Evolutionary conservation across 192 early-diverging fungal species (phyloP).

Genomic region (Rhizophagus prolifer): DNA sequence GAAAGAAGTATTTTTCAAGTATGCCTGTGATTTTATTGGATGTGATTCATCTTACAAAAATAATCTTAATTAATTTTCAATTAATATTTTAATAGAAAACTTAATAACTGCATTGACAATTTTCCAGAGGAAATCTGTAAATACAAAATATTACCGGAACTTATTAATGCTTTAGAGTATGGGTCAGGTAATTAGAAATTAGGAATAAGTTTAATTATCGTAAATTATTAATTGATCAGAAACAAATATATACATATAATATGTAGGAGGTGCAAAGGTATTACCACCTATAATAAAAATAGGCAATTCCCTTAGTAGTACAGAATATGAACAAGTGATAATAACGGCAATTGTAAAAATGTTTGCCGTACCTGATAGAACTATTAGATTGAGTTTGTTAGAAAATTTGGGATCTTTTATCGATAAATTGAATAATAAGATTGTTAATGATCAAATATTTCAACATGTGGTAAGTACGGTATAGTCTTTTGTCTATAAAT

Average conservation of each 20-base stretch:
- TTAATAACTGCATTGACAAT: constrained; percentile 68
- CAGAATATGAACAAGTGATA: constrained; percentile 73
- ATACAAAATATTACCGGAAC: constrained; percentile 91
- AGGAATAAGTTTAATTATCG: background rate
- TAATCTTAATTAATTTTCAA: background rate
- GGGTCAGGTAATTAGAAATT: constrained; percentile 53
- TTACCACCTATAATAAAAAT: constrained; percentile 83
- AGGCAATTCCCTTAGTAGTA: constrained; percentile 64
- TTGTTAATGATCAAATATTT: constrained; percentile 81
- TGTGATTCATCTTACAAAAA: background rate
- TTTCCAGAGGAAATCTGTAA: constrained; percentile 84
- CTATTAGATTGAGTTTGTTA: constrained; percentile 79
- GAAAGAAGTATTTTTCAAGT: constrained; percentile 75
- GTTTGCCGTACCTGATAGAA: constrained; percentile 85
- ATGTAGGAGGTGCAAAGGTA: constrained; percentile 64
- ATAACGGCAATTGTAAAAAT: constrained; percentile 76
- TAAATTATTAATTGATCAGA: background rate
- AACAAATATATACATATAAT: background rate
- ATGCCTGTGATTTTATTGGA: background rate
- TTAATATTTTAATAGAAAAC: constrained; percentile 48
- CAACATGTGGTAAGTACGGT: constrained; percentile 67
- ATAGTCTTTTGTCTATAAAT: background rate
- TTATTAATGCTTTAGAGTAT: constrained; percentile 80
- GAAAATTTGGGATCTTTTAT: constrained; percentile 80
- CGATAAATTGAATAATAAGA: constrained; percentile 61